Conservation (phyloP, 108 stramenopile genomes). For the Skeletonema grethae region DNA sequence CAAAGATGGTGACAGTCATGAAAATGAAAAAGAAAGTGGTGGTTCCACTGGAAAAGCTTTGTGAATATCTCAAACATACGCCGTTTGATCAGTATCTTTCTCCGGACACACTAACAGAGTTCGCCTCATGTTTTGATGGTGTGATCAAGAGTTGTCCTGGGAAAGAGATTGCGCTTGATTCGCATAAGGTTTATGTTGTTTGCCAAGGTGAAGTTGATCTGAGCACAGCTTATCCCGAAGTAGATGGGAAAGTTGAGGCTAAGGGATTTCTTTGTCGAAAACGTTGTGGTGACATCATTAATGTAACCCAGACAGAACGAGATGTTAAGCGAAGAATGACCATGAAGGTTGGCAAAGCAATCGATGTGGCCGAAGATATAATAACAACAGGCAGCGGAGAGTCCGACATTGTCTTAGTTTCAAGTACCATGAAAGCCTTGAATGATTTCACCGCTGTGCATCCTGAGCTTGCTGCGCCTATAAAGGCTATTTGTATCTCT, state of each 20-base stretch:
- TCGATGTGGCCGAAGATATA: slow-evolving; percentile 41
- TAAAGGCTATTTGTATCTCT: slow-evolving; percentile 31
- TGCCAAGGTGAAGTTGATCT: slow-evolving; percentile 44
- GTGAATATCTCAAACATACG: slow-evolving; percentile 36
- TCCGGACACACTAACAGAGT: slow-evolving; percentile 38
- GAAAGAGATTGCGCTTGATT: slow-evolving; percentile 26
- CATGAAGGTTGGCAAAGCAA: slow-evolving; percentile 29
- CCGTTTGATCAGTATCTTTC: slow-evolving; percentile 52
- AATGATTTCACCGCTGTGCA: slow-evolving; percentile 35
- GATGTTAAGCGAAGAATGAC: slow-evolving; percentile 37
- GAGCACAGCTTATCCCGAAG: slow-evolving; percentile 38
- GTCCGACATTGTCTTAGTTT: slow-evolving; percentile 26
- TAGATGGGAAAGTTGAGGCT: slow-evolving; percentile 33
- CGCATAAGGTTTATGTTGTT: slow-evolving; percentile 39
- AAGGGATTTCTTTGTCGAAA: slow-evolving; percentile 57
- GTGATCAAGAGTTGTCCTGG: slow-evolving; percentile 10
- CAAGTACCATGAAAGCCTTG: slow-evolving; percentile 32
- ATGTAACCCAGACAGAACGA: slow-evolving; percentile 36
- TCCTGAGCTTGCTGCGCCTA: slow-evolving; percentile 30
- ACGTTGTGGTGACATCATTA: slow-evolving; percentile 51
- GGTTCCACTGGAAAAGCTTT: slow-evolving; percentile 22
- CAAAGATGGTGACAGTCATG: background rate
- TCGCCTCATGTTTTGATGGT: slow-evolving; percentile 43
- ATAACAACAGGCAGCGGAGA: slow-evolving; percentile 28
- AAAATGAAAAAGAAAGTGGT: slow-evolving; percentile 1